Evolutionary conservation across 768 basidiomycete species (phyloP), one percentile per base, ranked within the genome.

Genomic region (Suillus brevipes): DNA sequence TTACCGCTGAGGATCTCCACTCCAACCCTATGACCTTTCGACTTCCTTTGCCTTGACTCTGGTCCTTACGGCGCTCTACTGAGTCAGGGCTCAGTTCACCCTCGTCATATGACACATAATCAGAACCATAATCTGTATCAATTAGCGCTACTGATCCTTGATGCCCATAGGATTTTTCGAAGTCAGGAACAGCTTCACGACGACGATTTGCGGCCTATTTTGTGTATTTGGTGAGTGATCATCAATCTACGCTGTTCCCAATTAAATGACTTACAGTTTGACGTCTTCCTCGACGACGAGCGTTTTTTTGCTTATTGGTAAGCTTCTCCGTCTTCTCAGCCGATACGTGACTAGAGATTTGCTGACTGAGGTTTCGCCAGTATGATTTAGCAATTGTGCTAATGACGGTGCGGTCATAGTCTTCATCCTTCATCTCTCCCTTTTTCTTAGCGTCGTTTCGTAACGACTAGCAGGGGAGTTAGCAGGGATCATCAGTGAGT

Each of bases 301-400:
- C 0, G 10, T 50, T 50, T 14, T 1, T 25, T 25, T 50, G 49
- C 23, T 50, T 50, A 25, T 5, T 25, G 12, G 49, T 50, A 13
- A 50, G 49, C 23, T 50, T 50, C 13, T 25, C 13, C 6, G 23
- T 14, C 25, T 25, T 50, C 49, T 50, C 23, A 3, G 49, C 1
- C 23, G 13, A 50, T 14, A 13, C 6, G 2, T 25, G 23, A 14
- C 1, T 50, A 14, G 49, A 25, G 3, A 62, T 20, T 50, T 62
- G 49, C 47, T 31, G 20, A 25, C n/a, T 28, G 3, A 62, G 6
- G 36, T 62, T 62, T 38, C 49, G 16, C 61, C 61, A 62, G 61
- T 62, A 62, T 9, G 50, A 62, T 62, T 62, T 53, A 2, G 61
- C 25, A 16, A 62, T 53, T 2, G 18, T 62, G 31, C 0, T 55